These are phyloP conservation scores for Phoma herbarum DNA, from an alignment of 2,329 filamentous ascomycete species.

Conservation along the genomic window DNA sequence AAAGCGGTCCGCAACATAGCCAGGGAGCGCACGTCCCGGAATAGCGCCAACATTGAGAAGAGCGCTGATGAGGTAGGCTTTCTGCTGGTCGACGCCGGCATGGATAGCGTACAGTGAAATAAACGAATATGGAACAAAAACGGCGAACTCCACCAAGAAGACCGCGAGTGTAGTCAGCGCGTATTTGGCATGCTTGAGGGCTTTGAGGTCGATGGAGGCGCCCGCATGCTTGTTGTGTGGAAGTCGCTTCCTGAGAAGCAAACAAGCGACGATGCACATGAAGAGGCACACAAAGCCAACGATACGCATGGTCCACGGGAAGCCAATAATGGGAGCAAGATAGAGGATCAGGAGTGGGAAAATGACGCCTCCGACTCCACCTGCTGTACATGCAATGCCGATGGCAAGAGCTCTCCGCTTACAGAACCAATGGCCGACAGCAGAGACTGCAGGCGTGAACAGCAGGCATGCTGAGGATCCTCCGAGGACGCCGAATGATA, in stretches of 20 bases:
- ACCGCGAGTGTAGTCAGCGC: conserved; percentile 33
- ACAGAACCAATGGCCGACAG: conserved; percentile 54
- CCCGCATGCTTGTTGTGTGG: conserved; percentile 50
- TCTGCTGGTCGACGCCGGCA: conserved; percentile 23
- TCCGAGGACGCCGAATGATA: conserved; percentile 55
- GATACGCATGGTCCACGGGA: conserved; percentile 68
- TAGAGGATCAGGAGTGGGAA: conserved; percentile 64
- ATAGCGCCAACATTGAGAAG: conserved; percentile 59
- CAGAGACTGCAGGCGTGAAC: conserved; percentile 52
- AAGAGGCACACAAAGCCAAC: conserved; percentile 67
- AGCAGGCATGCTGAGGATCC: conserved; percentile 53
- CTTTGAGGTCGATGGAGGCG: conserved; percentile 47
- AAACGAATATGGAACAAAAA: conserved; percentile 67
- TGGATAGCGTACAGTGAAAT: conserved; percentile 58
- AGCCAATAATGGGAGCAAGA: conserved; percentile 65
- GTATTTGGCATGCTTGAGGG: conserved; percentile 33
- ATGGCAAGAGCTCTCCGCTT: conserved; percentile 52
- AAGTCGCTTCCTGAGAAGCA: conserved; percentile 60
- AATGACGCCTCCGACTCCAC: conserved; percentile 57
- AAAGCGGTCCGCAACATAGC: conserved; percentile 61
- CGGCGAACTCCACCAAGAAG: conserved; percentile 65
- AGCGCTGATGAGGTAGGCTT: conserved; percentile 47
- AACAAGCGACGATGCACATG: conserved; percentile 26
- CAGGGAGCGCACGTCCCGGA: conserved; percentile 65
- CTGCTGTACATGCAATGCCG: conserved; percentile 54